Conservation (phyloP, 129 eudicot genomes). For the Ambrosia artemisiifolia region DNA sequence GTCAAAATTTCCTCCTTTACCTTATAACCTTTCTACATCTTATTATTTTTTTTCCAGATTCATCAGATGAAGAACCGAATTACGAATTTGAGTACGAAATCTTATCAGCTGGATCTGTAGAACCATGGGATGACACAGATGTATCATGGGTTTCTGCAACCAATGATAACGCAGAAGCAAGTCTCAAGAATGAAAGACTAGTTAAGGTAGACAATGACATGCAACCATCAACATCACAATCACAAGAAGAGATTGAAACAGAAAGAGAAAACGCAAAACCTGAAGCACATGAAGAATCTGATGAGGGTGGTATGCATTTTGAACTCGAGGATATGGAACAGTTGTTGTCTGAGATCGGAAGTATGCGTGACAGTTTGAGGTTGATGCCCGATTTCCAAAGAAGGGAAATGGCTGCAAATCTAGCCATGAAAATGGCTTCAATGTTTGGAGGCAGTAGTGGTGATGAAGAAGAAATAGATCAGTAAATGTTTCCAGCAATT, state of each 20-base stretch:
- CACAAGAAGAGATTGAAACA: conserved; percentile 39
- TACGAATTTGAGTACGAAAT: conserved; percentile 79
- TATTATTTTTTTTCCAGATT: conserved; percentile 52
- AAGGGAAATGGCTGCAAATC: conserved; percentile 77
- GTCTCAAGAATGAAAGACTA: conserved; percentile 13
- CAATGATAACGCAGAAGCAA: conserved; percentile 25
- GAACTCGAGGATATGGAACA: conserved; percentile 84
- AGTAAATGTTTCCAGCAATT: neutral
- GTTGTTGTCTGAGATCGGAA: conserved; percentile 83
- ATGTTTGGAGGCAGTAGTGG: conserved; percentile 74
- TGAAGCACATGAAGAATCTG: conserved; percentile 50
- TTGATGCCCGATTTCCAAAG: conserved; percentile 93
- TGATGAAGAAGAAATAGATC: conserved; percentile 35
- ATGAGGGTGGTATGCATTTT: conserved; percentile 44
- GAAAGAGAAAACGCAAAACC: conserved; percentile 27
- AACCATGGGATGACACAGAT: conserved; percentile 70
- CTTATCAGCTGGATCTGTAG: conserved; percentile 75
- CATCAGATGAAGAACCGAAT: conserved; percentile 83
- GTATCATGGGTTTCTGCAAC: conserved; percentile 73
- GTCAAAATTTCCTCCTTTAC: neutral
- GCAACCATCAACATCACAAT: conserved; percentile 55
- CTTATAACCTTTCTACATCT: conserved; percentile 20
- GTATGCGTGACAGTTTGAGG: conserved; percentile 66
- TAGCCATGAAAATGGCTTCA: conserved; percentile 81
- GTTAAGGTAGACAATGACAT: conserved; percentile 26